Conservation (phyloP, 371 early-diverging fungal species). For the Rhizopus arrhizus region DNA sequence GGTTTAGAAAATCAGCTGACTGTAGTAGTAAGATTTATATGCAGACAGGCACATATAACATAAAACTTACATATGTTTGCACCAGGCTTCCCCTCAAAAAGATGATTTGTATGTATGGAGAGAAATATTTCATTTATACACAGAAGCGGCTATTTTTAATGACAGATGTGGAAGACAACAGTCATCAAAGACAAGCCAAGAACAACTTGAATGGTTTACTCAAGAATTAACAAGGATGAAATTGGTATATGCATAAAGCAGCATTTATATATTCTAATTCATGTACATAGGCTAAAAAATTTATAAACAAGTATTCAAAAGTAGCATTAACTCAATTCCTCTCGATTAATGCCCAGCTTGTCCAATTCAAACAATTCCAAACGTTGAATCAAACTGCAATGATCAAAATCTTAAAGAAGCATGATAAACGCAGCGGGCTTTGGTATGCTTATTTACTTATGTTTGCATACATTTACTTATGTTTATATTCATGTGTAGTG, state of each 20-base stretch:
- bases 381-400: constrained; percentile 73
- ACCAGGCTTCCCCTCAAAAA: constrained; percentile 28
- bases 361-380: constrained; percentile 64
- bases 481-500: constrained; percentile 21
- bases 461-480: neutral
- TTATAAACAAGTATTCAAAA: constrained; percentile 40
- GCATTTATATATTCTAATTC: neutral
- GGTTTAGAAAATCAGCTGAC: constrained; percentile 44
- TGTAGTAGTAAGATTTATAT: constrained; percentile 43
- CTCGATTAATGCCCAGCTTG: constrained; percentile 64
- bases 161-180: constrained; percentile 45
- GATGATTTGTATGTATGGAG: constrained; percentile 66
- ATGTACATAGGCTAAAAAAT: constrained; percentile 23
- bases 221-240: constrained; percentile 43
- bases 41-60: neutral
- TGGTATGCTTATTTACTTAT: constrained; percentile 28
- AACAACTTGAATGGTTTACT: constrained; percentile 54
- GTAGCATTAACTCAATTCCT: constrained; percentile 50
- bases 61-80: neutral
- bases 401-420: constrained; percentile 78
- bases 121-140: constrained; percentile 68
- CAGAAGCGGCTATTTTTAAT: constrained; percentile 66
- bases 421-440: constrained; percentile 74
- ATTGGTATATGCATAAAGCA: constrained; percentile 25
- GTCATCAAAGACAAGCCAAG: constrained; percentile 45